Base-by-base conservation (phyloP, 805 yeast genomes). In the Pichia gijzeniarum region DNA sequence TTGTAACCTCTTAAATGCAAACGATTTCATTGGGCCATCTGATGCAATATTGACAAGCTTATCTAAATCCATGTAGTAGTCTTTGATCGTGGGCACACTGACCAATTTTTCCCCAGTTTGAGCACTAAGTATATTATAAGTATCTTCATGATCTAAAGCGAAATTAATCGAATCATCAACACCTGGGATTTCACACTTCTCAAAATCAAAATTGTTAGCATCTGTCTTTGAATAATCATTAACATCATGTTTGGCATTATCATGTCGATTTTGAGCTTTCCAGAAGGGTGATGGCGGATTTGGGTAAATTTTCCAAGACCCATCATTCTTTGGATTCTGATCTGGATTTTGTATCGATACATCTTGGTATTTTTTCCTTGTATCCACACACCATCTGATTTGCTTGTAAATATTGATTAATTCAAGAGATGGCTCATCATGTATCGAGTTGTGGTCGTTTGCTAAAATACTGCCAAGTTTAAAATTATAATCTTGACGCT, bases 11-110 rank as follows among this genome's bases (percentile, higher is more conserved):
- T 91, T 81, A 66, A 88, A 93, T 0, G 99, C 96, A 72, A 93
- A 93, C 14, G 96, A 85, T 65, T 93, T 93, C 14, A 95, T 79
- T 5, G 99, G 99, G 0, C 99, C 99, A 65, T 90, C 96, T 4
- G 93, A 81, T 7, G 95, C 82, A 40, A 87, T 74, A 12, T 74
- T 65, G n/a, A 79, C 74, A 53, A 93, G 76, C 47, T 72, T 76
- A 43, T 85, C 93, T 56, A 89, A 66, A 63, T 91, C 99, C 53
- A 77, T 65, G 64, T 87, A 95, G 64, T 85, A 93, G 41, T 93
- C 97, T 44, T 78, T 76, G 48, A 93, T 71, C 1, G 86, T 72
- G n/a, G 99, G 97, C 17, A 88, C 73, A n/a, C 76, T 60, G 4
- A 80, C 74, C 18, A 82, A 55, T n/a, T 61, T 60, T 28, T 69